Percentiles rank a stretch among this genome's conserved stretches.
These are phyloP conservation scores for Microbotryum saponariae DNA, from an alignment of 1,284 basidiomycete genomes.

Conservation along the genomic window DNA sequence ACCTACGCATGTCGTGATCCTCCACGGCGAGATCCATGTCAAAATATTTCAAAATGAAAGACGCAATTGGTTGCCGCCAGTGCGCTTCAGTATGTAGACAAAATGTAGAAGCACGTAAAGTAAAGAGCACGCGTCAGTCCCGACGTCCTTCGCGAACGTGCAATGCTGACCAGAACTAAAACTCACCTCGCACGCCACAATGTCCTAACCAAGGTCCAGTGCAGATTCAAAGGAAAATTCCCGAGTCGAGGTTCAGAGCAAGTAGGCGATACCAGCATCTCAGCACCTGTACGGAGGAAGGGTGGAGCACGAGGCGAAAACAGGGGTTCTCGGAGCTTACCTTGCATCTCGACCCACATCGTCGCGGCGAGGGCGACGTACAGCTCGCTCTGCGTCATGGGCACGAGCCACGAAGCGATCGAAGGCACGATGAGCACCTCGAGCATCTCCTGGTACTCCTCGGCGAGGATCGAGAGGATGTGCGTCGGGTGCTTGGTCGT, in stretches of 20 bases:
- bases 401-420: neutral
- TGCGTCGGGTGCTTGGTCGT: neutral
- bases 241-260: too few species aligned
- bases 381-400: neutral
- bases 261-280: too few species aligned
- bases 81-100: too few species aligned
- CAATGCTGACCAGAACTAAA: too few species aligned
- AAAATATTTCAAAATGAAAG: neutral
- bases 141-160: too few species aligned
- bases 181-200: too few species aligned
- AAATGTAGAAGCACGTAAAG: neutral
- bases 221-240: too few species aligned
- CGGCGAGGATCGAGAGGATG: neutral
- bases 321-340: neutral
- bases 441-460: constrained; percentile 1
- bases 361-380: neutral
- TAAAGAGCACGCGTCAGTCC: too few species aligned
- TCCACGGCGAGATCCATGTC: constrained; percentile 1
- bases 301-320: too few species aligned
- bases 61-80: neutral
- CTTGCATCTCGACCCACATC: constrained; percentile 2
- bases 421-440: constrained; percentile 2
- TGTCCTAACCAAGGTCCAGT: too few species aligned
- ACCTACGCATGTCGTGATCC: neutral
- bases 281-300: too few species aligned